These are phyloP conservation scores for Emergomyces africanus DNA, from an alignment of 2,329 filamentous ascomycete genomes.

Conservation along the genomic window DNA sequence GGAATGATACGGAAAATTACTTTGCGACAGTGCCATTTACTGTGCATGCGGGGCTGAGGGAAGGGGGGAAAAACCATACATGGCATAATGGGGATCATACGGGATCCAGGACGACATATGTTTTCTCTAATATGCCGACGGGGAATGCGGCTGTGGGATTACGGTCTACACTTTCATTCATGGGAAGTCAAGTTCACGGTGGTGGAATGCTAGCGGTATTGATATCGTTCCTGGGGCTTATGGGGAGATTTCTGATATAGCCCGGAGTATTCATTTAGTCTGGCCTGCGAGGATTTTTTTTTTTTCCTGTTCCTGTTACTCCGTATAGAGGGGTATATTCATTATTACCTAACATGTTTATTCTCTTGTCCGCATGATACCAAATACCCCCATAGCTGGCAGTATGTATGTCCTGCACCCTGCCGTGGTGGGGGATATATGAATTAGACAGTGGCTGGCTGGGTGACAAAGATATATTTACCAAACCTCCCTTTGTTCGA, in stretches of 20 bases:
- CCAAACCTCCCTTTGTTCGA: neutral
- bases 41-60: slow-evolving; percentile 1
- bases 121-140: neutral
- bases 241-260: neutral
- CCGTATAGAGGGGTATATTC: neutral
- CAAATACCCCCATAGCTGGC: neutral
- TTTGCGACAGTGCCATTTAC: slow-evolving; percentile 2
- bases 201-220: neutral
- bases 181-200: neutral
- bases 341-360: neutral
- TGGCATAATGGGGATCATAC: neutral
- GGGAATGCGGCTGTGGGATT: neutral
- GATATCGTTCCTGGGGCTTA: neutral
- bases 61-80: neutral
- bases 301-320: neutral
- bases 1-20: slow-evolving; percentile 3
- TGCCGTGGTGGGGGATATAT: neutral
- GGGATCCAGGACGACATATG: neutral
- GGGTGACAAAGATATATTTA: too few species aligned
- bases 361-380: neutral
- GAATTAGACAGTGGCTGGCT: too few species aligned
- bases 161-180: neutral
- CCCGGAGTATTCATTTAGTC: neutral
- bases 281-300: neutral
- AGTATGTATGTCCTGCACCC: neutral